Evolutionary conservation across 257 asterid species (phyloP).

Genomic region (Rubia yunnanensis): DNA sequence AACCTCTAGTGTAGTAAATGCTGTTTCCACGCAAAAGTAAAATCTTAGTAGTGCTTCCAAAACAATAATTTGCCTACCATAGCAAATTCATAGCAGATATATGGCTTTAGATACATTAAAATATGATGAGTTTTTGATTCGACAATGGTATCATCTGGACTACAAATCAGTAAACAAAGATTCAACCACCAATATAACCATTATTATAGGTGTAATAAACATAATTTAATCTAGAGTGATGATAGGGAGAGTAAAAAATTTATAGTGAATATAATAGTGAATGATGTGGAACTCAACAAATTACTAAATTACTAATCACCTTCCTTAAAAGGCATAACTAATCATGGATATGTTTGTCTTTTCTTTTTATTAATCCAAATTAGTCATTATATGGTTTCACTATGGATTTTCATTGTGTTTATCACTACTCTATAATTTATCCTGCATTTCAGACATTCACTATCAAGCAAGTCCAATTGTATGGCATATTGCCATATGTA

Average conservation of each 20-base stretch:
- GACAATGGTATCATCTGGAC: background rate
- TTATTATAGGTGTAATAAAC: background rate
- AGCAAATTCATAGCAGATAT: background rate
- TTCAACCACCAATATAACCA: background rate
- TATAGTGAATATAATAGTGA: no score
- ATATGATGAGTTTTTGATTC: background rate
- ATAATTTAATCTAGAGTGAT: background rate
- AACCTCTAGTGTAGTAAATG: background rate
- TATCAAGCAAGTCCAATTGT: background rate
- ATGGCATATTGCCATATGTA: background rate
- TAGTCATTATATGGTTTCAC: no score
- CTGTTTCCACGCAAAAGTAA: background rate
- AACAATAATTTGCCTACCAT: background rate
- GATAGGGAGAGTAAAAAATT: no score
- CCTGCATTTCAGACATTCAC: background rate
- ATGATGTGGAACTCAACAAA: no score
- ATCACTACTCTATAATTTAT: no score
- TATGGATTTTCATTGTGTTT: no score
- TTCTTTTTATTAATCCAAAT: no score
- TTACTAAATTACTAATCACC: no score
- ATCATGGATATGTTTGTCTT: no score
- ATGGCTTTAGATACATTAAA: background rate
- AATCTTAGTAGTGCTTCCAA: background rate
- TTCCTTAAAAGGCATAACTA: no score
- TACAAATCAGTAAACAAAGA: background rate